phyloP scores from a whole-genome alignment of 805 yeast species.

The Vanderwaltozyma polyspora region DNA sequence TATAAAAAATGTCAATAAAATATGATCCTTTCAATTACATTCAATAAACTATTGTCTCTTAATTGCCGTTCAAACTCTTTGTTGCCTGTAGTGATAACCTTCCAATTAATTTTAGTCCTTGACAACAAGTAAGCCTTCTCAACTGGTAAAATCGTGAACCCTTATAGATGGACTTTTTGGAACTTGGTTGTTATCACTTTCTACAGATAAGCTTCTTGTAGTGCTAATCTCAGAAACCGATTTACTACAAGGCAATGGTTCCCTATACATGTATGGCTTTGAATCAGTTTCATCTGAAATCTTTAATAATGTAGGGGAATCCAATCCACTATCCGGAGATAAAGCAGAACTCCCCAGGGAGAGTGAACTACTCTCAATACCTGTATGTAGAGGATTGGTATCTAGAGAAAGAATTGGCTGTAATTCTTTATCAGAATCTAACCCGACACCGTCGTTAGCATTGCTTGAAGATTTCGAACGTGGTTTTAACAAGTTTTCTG shows the following conservation, averaged over 20 bases:
- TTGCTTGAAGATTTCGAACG: conserved; percentile 8
- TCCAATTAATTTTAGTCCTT: too few relatives aligned
- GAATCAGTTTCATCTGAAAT: conserved; percentile 13
- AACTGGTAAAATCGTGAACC: conserved; percentile 8
- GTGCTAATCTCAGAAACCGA: too few relatives aligned
- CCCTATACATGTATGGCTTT: conserved; percentile 20
- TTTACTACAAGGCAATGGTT: conserved; percentile 27
- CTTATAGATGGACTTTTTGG: conserved; percentile 3
- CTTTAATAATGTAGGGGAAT: conserved; percentile 23
- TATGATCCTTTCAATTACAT: too few relatives aligned
- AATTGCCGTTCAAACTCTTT: too few relatives aligned
- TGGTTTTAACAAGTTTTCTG: conserved; percentile 27
- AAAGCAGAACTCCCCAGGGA: conserved; percentile 19
- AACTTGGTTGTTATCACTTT: too few relatives aligned
- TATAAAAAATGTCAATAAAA: too few relatives aligned
- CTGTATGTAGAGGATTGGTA: conserved; percentile 18
- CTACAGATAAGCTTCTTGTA: too few relatives aligned
- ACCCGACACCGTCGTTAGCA: conserved; percentile 1
- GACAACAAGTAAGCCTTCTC: too few relatives aligned
- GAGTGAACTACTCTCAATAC: conserved; percentile 10
- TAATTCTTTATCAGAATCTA: not conserved
- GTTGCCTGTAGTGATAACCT: too few relatives aligned
- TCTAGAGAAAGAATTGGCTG: conserved; percentile 20
- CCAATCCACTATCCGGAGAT: conserved; percentile 21
- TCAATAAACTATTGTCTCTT: too few relatives aligned